Conservation (phyloP, 2,329 filamentous ascomycete species). For the Hypoxylon sp. region DNA sequence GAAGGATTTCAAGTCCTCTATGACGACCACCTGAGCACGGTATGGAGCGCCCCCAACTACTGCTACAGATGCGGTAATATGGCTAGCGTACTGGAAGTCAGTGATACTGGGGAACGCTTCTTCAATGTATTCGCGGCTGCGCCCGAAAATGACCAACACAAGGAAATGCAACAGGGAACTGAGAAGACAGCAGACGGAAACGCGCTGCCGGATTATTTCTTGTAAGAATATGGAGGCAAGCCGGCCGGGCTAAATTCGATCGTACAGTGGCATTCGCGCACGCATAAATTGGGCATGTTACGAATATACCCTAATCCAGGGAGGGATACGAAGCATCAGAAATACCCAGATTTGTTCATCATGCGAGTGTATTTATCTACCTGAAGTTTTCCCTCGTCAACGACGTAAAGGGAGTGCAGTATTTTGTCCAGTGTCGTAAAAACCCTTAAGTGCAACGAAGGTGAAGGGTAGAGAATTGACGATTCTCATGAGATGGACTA, state of each 20-base stretch:
- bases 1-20: constrained; percentile 98
- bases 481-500: constrained; percentile 24
- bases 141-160: constrained; percentile 92
- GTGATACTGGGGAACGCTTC: constrained; percentile 90
- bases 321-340: constrained; percentile 12
- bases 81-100: constrained; percentile 96
- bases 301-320: constrained; percentile 21
- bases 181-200: constrained; percentile 78
- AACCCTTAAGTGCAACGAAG: constrained; percentile 18
- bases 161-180: constrained; percentile 83
- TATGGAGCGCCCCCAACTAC: constrained; percentile 98
- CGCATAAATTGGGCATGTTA: constrained; percentile 5
- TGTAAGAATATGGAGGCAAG: constrained; percentile 60
- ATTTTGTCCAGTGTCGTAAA: constrained; percentile 17
- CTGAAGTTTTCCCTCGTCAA: constrained; percentile 16
- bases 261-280: neutral
- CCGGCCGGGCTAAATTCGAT: neutral
- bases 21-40: constrained; percentile 93
- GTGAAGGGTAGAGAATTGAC: constrained; percentile 14
- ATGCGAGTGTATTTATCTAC: constrained; percentile 22
- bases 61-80: constrained; percentile 97
- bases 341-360: constrained; percentile 37
- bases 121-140: constrained; percentile 99
- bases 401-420: constrained; percentile 10
- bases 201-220: constrained; percentile 79